A percentile compares a stretch with the other conserved stretches of the same genome.
These are phyloP conservation scores for Leptomonas pyrrhocoris DNA, from an alignment of 208 protist species.

Conservation along the genomic window DNA sequence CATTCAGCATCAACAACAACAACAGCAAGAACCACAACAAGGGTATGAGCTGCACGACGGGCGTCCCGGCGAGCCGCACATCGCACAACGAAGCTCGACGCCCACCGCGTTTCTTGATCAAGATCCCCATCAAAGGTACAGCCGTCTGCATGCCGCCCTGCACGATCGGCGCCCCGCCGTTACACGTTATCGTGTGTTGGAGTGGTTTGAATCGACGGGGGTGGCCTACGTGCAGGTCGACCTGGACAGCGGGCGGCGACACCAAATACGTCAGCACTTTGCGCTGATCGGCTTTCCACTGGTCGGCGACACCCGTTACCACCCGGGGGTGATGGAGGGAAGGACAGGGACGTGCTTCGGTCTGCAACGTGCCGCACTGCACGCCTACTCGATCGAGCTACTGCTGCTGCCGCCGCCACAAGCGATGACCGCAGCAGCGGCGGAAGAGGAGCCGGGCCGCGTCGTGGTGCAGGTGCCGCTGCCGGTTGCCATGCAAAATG, in stretches of 20 bases:
- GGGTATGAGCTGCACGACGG: too few relatives aligned
- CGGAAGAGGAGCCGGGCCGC: constrained; percentile 13
- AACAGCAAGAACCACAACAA: background rate
- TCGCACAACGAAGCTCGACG: too few relatives aligned
- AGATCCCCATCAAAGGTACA: constrained; percentile 20
- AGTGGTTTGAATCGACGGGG: constrained; percentile 52
- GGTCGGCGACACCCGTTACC: constrained; percentile 68
- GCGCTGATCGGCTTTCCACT: constrained; percentile 65
- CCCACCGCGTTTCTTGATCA: too few relatives aligned
- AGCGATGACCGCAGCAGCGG: constrained; percentile 2
- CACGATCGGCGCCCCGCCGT: constrained; percentile 52
- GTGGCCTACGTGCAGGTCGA: constrained; percentile 71
- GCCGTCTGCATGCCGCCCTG: constrained; percentile 16
- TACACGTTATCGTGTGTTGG: constrained; percentile 69
- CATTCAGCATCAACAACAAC: constrained; percentile 2
- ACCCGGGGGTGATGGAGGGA: constrained; percentile 25
- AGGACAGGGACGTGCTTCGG: constrained; percentile 5
- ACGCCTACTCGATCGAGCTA: constrained; percentile 44
- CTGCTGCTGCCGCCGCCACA: too few relatives aligned
- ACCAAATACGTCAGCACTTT: constrained; percentile 89
- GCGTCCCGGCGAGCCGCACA: too few relatives aligned
- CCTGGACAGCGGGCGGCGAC: constrained; percentile 65
- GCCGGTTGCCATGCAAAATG: constrained; percentile 56
- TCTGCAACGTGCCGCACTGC: constrained; percentile 20
- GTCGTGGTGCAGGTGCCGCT: constrained; percentile 60